These are phyloP conservation scores for Prunus davidiana DNA, from an alignment of 306 rosid species.

Conservation along the genomic window DNA sequence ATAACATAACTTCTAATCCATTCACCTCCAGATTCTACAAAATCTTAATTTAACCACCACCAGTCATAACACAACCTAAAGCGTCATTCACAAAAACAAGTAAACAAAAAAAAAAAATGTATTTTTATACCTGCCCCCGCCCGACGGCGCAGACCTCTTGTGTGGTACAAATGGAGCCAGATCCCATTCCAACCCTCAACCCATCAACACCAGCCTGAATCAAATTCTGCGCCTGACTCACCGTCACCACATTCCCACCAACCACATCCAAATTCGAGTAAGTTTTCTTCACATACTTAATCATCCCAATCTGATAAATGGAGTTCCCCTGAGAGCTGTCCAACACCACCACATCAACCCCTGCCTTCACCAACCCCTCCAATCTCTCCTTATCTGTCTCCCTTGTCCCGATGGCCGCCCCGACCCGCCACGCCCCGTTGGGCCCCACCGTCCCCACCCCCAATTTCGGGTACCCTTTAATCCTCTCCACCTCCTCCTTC, in stretches of 20 bases:
- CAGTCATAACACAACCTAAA: background rate
- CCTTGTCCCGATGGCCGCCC: constrained; percentile 90
- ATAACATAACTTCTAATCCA: background rate
- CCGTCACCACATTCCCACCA: constrained; percentile 95
- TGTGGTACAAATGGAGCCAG: constrained; percentile 94
- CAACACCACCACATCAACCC: constrained; percentile 71
- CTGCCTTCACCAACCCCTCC: constrained; percentile 73
- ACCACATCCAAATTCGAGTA: constrained; percentile 74
- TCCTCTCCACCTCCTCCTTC: constrained; percentile 65
- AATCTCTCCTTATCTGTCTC: constrained; percentile 74
- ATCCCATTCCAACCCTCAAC: constrained; percentile 92
- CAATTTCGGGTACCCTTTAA: constrained; percentile 64
- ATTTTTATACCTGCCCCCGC: constrained; percentile 73
- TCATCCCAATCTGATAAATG: constrained; percentile 78
- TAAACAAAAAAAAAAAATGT: background rate
- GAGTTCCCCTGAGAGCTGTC: constrained; percentile 98
- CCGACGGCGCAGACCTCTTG: constrained; percentile 98
- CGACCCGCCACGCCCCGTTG: constrained; percentile 72
- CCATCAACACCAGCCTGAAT: constrained; percentile 92
- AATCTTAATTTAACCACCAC: background rate
- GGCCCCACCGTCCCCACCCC: constrained; percentile 60
- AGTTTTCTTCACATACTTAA: constrained; percentile 57
- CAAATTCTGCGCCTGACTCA: constrained; percentile 81
- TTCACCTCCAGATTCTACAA: background rate
- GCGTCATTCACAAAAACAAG: background rate